Conservation (phyloP, 257 asterid species). For the Solanum sitiens region DNA sequence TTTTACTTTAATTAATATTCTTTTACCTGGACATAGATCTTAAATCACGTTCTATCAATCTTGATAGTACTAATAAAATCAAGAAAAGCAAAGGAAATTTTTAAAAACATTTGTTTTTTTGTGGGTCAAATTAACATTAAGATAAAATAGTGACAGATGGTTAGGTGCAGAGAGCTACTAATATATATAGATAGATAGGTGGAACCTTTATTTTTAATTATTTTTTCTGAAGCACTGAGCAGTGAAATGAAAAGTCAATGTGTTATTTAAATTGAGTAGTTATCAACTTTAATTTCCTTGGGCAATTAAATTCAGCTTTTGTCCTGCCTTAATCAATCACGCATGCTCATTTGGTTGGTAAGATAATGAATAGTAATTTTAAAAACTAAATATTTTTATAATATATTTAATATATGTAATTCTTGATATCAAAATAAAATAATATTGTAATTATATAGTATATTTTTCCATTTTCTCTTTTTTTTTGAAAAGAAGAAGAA, state of each 20-base stretch:
- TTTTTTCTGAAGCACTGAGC: not conserved
- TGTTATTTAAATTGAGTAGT: not conserved
- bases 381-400: no score
- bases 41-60: not conserved
- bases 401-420: not conserved
- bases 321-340: not conserved
- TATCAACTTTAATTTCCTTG: not conserved
- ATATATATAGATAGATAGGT: not conserved
- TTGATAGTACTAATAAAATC: not conserved
- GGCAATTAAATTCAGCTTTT: constrained; percentile 2
- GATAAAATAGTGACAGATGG: not conserved
- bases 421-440: not conserved
- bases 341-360: not conserved
- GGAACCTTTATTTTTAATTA: no score
- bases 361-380: not conserved
- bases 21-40: not conserved
- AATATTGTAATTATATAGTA: not conserved
- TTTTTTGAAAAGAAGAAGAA: no score
- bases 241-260: not conserved
- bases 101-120: no score
- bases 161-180: not conserved
- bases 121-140: not conserved
- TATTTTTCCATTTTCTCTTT: no score
- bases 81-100: not conserved
- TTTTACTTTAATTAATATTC: not conserved